These are phyloP conservation scores for Globisporangium alternatum DNA, from an alignment of 352 stramenopile species.

Conservation along the genomic window DNA sequence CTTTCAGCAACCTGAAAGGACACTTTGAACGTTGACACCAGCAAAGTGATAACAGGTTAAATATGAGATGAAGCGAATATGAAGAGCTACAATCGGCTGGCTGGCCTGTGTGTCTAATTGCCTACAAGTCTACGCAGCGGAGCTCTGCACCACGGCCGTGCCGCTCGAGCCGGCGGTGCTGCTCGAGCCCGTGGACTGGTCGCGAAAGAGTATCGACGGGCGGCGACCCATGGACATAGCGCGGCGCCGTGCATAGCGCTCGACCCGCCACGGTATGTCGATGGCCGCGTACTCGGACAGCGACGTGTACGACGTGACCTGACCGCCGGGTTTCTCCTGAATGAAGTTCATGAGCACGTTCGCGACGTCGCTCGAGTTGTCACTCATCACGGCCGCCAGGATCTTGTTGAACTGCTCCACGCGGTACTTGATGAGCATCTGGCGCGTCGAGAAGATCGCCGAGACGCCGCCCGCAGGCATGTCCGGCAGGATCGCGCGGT, in stretches of 20 bases:
- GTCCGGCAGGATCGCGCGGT: conserved; percentile 46
- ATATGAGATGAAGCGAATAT: not conserved
- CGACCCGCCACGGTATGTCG: conserved; percentile 64
- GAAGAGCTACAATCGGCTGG: not conserved
- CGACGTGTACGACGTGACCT: conserved; percentile 59
- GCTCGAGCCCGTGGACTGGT: conserved; percentile 18
- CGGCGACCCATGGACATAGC: conserved; percentile 62
- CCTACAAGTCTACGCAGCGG: not conserved
- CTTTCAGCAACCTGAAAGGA: not conserved
- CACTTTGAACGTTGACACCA: not conserved
- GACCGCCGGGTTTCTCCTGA: conserved; percentile 64
- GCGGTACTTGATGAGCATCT: conserved; percentile 58
- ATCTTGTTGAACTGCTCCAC: conserved; percentile 73
- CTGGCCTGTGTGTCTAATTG: not conserved
- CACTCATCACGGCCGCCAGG: conserved; percentile 62
- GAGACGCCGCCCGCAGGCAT: conserved; percentile 56
- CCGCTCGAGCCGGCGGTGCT: not conserved
- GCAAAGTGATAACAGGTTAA: not conserved
- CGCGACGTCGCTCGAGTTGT: conserved; percentile 53
- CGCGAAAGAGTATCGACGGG: conserved; percentile 23
- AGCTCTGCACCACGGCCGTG: not conserved
- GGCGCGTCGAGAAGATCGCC: conserved; percentile 57
- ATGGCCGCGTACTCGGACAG: conserved; percentile 72
- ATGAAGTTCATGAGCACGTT: conserved; percentile 75
- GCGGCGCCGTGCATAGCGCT: conserved; percentile 55